Percentiles rank a stretch among this genome's conserved stretches.
phyloP scores from a whole-genome alignment of 768 basidiomycete genomes.

The Tricholoma terreum region DNA sequence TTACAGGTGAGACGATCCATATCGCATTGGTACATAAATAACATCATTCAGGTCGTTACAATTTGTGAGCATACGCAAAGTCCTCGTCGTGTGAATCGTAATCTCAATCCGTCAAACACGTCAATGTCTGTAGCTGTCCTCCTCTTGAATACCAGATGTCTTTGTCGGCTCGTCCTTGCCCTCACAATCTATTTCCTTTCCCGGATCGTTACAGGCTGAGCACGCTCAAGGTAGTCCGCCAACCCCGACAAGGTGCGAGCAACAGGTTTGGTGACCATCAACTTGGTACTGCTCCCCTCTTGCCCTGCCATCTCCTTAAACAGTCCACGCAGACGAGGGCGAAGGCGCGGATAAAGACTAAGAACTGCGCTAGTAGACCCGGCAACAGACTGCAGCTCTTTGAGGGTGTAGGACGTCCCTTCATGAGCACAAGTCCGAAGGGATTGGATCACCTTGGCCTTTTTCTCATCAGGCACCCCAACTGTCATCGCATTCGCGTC shows the following conservation, averaged over 20 bases:
- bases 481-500: constrained; percentile 8
- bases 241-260: neutral
- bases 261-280: neutral
- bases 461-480: neutral
- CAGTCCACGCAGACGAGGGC: neutral
- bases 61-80: too few species aligned
- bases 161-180: too few species aligned
- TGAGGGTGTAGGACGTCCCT: neutral
- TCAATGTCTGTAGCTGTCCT: too few species aligned
- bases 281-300: neutral
- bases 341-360: neutral
- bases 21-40: too few species aligned
- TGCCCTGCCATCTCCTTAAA: neutral
- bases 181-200: neutral
- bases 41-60: too few species aligned
- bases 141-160: too few species aligned
- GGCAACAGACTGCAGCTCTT: neutral
- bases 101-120: too few species aligned
- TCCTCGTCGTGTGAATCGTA: too few species aligned
- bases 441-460: neutral
- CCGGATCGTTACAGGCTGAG: neutral
- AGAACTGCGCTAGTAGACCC: neutral
- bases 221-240: neutral
- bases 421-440: neutral
- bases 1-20: too few species aligned